Evolutionary conservation across 2,329 filamentous ascomycete genomes (phyloP).

Genomic region (Lizonia empirigonia): DNA sequence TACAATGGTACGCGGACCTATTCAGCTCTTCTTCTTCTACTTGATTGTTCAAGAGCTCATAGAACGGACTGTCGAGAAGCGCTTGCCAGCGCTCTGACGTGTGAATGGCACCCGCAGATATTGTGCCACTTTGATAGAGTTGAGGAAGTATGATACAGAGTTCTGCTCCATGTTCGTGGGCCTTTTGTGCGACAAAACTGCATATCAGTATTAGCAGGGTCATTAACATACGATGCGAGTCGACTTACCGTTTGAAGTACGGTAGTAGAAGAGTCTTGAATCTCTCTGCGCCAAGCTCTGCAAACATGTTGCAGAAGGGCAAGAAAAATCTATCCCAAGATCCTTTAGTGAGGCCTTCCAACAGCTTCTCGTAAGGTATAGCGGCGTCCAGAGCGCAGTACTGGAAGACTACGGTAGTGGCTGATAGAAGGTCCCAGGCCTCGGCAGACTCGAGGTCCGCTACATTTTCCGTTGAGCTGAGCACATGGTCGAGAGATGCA

Average conservation of each 20-base stretch:
- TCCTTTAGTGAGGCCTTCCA: conserved; percentile 69
- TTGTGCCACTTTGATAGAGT: conserved; percentile 30
- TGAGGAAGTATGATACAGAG: conserved; percentile 40
- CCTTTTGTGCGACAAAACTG: conserved; percentile 69
- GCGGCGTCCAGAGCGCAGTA: conserved; percentile 79
- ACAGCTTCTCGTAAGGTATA: conserved; percentile 69
- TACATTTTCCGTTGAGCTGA: conserved; percentile 48
- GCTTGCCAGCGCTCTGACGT: conserved; percentile 39
- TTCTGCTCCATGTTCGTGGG: conserved; percentile 38
- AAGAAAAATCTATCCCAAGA: conserved; percentile 76
- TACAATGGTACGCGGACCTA: conserved; percentile 34
- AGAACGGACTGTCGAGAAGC: conserved; percentile 70
- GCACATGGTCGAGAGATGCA: conserved; percentile 44
- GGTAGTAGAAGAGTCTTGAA: conserved; percentile 81
- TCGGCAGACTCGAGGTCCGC: conserved; percentile 19
- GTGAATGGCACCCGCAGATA: conserved; percentile 27
- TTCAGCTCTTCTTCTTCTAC: conserved; percentile 14
- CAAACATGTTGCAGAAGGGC: conserved; percentile 81
- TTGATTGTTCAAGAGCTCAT: conserved; percentile 51
- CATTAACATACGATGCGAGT: conserved; percentile 8
- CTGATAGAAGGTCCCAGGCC: conserved; percentile 50
- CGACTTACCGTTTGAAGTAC: conserved; percentile 74
- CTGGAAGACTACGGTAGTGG: conserved; percentile 70
- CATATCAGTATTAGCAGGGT: conserved; percentile 24
- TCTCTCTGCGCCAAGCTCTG: conserved; percentile 71